Conservation (phyloP, 2,329 filamentous ascomycete species). For the Botrytis deweyae region DNA sequence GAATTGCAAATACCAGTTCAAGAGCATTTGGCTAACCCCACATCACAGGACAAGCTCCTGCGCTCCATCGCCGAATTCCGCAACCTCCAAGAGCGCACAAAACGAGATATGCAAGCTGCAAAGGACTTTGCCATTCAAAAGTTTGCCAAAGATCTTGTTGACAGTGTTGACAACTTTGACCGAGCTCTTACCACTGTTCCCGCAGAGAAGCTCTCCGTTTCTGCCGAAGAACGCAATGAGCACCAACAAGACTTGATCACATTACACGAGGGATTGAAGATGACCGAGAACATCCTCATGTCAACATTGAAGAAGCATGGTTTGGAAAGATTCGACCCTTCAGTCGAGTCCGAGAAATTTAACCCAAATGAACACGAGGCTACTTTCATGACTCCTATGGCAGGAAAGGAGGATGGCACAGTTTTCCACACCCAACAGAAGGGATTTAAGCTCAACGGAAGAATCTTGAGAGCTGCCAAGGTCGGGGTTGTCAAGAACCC, state of each 20-base stretch:
- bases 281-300: slow-evolving; percentile 90
- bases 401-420: slow-evolving; percentile 83
- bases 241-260: slow-evolving; percentile 70
- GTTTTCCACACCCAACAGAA: slow-evolving; percentile 94
- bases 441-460: slow-evolving; percentile 90
- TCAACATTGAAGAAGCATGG: slow-evolving; percentile 90
- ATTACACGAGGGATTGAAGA: slow-evolving; percentile 86
- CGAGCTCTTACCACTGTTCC: slow-evolving; percentile 82
- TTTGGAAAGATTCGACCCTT: slow-evolving; percentile 81
- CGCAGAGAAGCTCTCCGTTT: slow-evolving; percentile 63
- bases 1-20: slow-evolving; percentile 1
- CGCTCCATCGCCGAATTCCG: slow-evolving; percentile 95
- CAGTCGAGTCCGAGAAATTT: slow-evolving; percentile 73
- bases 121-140: slow-evolving; percentile 91
- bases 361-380: slow-evolving; percentile 97
- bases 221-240: slow-evolving; percentile 49
- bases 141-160: slow-evolving; percentile 92
- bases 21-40: slow-evolving; percentile 19
- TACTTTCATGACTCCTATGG: slow-evolving; percentile 86
- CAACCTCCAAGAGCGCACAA: slow-evolving; percentile 93
- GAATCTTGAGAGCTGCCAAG: slow-evolving; percentile 87
- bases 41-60: slow-evolving; percentile 83
- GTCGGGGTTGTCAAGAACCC: slow-evolving; percentile 91
- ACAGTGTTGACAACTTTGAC: slow-evolving; percentile 96
- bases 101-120: slow-evolving; percentile 82